phyloP scores from a whole-genome alignment of 208 protist genomes.

The Trypanosoma cruzi region DNA sequence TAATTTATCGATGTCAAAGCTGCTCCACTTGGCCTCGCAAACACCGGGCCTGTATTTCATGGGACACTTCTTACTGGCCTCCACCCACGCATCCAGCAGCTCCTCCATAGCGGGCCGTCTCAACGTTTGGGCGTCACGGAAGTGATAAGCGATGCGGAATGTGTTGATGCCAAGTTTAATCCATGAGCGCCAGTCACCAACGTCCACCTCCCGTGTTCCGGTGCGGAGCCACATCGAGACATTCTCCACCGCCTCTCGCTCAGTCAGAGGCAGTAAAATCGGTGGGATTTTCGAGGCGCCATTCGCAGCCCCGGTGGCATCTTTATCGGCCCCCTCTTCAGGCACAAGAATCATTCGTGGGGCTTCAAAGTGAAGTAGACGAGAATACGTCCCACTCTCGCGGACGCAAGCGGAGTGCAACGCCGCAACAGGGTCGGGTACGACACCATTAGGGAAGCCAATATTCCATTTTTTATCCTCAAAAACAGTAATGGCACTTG shows the following conservation, averaged over 20 bases:
- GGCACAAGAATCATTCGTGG: constrained; percentile 25
- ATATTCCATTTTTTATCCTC: constrained; percentile 76
- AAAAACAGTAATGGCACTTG: constrained; percentile 82
- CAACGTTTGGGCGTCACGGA: constrained; percentile 56
- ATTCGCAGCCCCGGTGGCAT: not conserved
- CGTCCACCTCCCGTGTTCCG: constrained; percentile 61
- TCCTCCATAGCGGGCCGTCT: constrained; percentile 72
- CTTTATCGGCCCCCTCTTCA: constrained; percentile 11
- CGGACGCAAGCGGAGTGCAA: constrained; percentile 81
- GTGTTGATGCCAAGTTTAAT: constrained; percentile 77
- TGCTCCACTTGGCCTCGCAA: constrained; percentile 68
- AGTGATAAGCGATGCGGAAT: constrained; percentile 78
- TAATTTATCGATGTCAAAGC: constrained; percentile 63
- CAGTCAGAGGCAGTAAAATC: constrained; percentile 70
- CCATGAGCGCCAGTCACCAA: constrained; percentile 83
- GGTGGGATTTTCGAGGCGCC: not conserved
- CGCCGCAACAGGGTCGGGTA: constrained; percentile 68
- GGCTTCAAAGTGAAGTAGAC: constrained; percentile 61
- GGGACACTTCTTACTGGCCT: constrained; percentile 71
- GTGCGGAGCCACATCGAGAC: constrained; percentile 69
- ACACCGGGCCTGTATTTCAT: constrained; percentile 71
- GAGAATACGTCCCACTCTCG: constrained; percentile 62
- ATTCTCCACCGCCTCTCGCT: constrained; percentile 69
- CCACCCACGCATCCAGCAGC: constrained; percentile 83
- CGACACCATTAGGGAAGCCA: constrained; percentile 64